phyloP scores from a whole-genome alignment of 1,284 basidiomycete genomes.

The Sporisorium iseilematis-ciliati region DNA sequence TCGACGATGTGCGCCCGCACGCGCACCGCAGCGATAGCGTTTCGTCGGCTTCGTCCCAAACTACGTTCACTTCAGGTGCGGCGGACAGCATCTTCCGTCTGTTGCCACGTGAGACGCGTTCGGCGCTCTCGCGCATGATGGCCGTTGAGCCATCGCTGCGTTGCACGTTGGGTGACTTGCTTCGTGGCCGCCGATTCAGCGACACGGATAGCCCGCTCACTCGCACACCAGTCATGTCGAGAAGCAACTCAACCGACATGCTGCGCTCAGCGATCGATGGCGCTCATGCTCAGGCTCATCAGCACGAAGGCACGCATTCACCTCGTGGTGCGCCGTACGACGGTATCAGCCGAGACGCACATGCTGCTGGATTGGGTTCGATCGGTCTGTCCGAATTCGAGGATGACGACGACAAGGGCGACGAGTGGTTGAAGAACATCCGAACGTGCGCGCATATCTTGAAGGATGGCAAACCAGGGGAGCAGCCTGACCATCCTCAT shows the following conservation, averaged over 20 bases:
- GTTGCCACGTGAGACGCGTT: slow-evolving; percentile 83
- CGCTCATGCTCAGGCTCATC: slow-evolving; percentile 24
- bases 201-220: slow-evolving; percentile 61
- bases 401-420: slow-evolving; percentile 69
- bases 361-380: slow-evolving; percentile 43
- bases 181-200: slow-evolving; percentile 77
- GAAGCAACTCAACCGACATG: slow-evolving; percentile 56
- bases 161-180: slow-evolving; percentile 91
- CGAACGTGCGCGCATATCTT: slow-evolving; percentile 66
- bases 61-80: slow-evolving; percentile 83
- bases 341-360: slow-evolving; percentile 46
- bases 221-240: slow-evolving; percentile 62
- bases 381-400: slow-evolving; percentile 63
- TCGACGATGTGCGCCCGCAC: slow-evolving; percentile 50
- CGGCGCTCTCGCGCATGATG: slow-evolving; percentile 92
- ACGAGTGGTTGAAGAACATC: slow-evolving; percentile 70
- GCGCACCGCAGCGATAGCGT: slow-evolving; percentile 56
- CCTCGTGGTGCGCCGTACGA: slow-evolving; percentile 20
- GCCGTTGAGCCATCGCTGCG: slow-evolving; percentile 87
- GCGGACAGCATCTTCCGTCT: slow-evolving; percentile 99
- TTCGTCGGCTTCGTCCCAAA: slow-evolving; percentile 75
- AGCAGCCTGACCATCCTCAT: slow-evolving; percentile 65
- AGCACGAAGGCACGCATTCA: slow-evolving; percentile 28
- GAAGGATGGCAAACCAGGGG: slow-evolving; percentile 48
- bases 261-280: slow-evolving; percentile 48